A percentile compares a stretch with the other conserved stretches of the same genome.
phyloP scores from a whole-genome alignment of 352 stramenopile genomes.

The Thraustochytrium striatum region DNA sequence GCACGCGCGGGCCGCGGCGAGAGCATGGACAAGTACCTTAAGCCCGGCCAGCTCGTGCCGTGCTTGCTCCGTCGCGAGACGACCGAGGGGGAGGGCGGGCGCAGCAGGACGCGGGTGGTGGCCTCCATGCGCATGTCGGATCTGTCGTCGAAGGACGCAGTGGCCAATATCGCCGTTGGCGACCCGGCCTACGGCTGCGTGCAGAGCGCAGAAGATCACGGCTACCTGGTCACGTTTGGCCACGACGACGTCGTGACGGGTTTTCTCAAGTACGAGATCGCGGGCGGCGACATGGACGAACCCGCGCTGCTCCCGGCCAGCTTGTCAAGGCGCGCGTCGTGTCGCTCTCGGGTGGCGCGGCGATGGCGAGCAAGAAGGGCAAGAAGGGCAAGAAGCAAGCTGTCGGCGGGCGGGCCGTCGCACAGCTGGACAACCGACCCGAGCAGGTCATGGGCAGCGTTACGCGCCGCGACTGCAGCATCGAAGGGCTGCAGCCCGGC shows the following conservation, averaged over 20 bases:
- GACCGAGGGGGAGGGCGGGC: not conserved
- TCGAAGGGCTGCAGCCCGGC: slow-evolving; percentile 19
- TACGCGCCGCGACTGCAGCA: not conserved
- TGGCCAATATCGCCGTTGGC: not conserved
- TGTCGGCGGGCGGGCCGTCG: too few relatives aligned
- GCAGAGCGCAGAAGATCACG: slow-evolving; percentile 31
- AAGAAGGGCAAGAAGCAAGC: too few relatives aligned
- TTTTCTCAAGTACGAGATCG: not conserved
- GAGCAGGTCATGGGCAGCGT: too few relatives aligned
- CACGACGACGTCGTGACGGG: not conserved
- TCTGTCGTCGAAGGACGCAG: not conserved
- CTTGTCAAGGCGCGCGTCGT: not conserved
- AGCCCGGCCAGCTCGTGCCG: not conserved
- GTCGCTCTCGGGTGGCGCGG: not conserved
- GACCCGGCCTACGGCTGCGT: not conserved
- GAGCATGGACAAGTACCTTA: not conserved
- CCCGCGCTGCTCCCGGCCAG: slow-evolving; percentile 20
- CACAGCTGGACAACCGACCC: too few relatives aligned
- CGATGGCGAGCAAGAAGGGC: too few relatives aligned
- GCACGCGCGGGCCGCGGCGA: slow-evolving; percentile 1
- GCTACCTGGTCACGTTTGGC: slow-evolving; percentile 28
- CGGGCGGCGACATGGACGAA: not conserved
- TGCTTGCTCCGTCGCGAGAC: not conserved
- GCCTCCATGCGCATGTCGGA: not conserved
- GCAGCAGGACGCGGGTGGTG: not conserved